Evolutionary conservation across 225 moss, liverwort and hornwort genomes (phyloP).

Genomic region (Marchantia paleacea): DNA sequence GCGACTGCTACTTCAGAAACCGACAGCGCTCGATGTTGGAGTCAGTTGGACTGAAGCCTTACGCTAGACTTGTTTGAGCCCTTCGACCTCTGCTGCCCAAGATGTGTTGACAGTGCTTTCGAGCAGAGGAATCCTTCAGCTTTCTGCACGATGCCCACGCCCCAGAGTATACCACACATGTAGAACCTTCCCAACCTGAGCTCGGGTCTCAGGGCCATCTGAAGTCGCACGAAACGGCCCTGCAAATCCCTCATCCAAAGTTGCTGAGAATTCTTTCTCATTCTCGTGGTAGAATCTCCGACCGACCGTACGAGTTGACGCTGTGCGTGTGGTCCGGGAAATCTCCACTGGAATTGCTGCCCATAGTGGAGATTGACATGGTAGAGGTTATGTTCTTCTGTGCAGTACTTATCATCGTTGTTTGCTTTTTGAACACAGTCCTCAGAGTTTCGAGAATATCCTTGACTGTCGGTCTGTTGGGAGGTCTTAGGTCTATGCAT

Average conservation of each 20-base stretch:
- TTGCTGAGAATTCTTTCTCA: not conserved
- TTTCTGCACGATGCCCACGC: slow-evolving; percentile 10
- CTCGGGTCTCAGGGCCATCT: not conserved
- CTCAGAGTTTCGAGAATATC: slow-evolving; percentile 9
- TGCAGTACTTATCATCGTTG: slow-evolving; percentile 16
- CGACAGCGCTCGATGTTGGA: no score
- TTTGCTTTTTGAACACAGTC: slow-evolving; percentile 6
- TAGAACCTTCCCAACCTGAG: not conserved
- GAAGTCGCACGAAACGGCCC: not conserved
- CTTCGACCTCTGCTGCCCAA: no score
- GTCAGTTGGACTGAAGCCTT: no score
- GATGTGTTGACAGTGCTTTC: no score
- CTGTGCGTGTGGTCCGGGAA: slow-evolving; percentile 2
- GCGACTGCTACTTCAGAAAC: no score
- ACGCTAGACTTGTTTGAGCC: no score
- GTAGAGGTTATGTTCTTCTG: not conserved
- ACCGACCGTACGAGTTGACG: not conserved
- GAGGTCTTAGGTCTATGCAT: slow-evolving; percentile 14
- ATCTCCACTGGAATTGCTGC: not conserved
- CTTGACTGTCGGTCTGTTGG: slow-evolving; percentile 27
- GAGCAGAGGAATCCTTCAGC: no score
- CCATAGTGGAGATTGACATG: slow-evolving; percentile 1
- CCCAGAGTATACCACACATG: not conserved
- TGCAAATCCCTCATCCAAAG: not conserved
- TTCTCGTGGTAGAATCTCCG: slow-evolving; percentile 34